These are phyloP conservation scores for Naganishia liquefaciens DNA, from an alignment of 1,284 basidiomycete species.

Conservation along the genomic window DNA sequence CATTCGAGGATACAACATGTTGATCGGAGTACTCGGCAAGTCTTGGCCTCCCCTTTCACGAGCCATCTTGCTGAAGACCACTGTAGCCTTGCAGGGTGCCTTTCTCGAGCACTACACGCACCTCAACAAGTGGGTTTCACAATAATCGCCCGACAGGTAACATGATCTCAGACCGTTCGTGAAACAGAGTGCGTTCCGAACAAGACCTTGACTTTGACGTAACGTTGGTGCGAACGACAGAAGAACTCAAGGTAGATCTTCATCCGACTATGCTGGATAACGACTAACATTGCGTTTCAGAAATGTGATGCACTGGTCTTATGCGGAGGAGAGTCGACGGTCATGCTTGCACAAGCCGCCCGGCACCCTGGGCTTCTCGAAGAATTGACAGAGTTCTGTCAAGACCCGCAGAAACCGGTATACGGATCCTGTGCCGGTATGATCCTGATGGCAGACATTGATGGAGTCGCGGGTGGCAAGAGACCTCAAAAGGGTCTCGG, in stretches of 20 bases:
- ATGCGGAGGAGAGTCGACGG: slow-evolving; percentile 90
- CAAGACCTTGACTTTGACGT: slow-evolving; percentile 41
- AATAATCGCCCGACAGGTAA: slow-evolving; percentile 16
- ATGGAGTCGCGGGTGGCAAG: slow-evolving; percentile 70
- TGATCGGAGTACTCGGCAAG: slow-evolving; percentile 44
- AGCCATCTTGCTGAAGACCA: not conserved
- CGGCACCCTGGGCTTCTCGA: slow-evolving; percentile 75
- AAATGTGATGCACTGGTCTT: slow-evolving; percentile 84
- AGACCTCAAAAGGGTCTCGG: slow-evolving; percentile 72
- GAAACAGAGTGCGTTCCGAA: slow-evolving; percentile 55
- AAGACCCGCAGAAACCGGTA: slow-evolving; percentile 65
- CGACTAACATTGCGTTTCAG: slow-evolving; percentile 31
- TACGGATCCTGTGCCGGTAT: slow-evolving; percentile 99
- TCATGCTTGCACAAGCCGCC: slow-evolving; percentile 78
- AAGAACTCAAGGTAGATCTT: slow-evolving; percentile 63
- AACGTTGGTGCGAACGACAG: slow-evolving; percentile 71
- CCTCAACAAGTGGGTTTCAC: slow-evolving; percentile 44
- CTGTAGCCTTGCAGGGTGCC: slow-evolving; percentile 82
- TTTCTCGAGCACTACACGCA: slow-evolving; percentile 75
- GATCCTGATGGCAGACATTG: slow-evolving; percentile 75
- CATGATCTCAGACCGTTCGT: slow-evolving; percentile 34
- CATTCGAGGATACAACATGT: slow-evolving; percentile 2
- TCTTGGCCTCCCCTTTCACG: not conserved
- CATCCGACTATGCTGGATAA: not conserved
- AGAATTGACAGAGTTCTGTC: slow-evolving; percentile 71